Evolutionary conservation across 371 early-diverging fungal genomes (phyloP), one percentile per base, ranked within the genome.

Genomic region (Choanephora cucurbitarum): DNA sequence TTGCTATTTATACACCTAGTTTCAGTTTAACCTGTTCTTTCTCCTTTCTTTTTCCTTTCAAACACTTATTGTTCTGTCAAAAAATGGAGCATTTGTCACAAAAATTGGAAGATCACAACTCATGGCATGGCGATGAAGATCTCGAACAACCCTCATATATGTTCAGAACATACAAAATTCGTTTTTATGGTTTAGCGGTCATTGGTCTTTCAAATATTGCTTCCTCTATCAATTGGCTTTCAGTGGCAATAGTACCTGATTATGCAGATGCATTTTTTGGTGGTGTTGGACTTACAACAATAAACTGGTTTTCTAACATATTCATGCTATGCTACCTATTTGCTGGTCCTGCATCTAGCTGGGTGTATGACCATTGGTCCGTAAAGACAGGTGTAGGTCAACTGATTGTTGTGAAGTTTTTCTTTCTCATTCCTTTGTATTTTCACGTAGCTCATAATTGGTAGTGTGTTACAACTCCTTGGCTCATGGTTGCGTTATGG

Each of bases 291-390:
- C 48, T 76, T 11, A 57, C 70, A 13, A 51, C 55, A 15, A 63
- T 77, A 33, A 79, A 79, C 49, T 74, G 73, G 79, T 73, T 79
- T 48, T 69, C 74, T 24, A 81, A 78, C 51, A 57, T 75, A n/a
- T 82, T 80, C 21, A 68, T 81, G 60, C 58, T 84, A 32, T 58
- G 64, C 7, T 84, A 80, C 58, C 57, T 84, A n/a, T 40, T 84
- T 22, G 79, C 80, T 32, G 81, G 77, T 15, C 73, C 81, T 19
- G 9, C 76, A 39, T 78, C 82, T 0, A 78, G 81, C 34, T 74
- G 69, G 62, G 66, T 79, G 34, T 81, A 80, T 55, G 79, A 81
- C 33, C 75, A 67, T 44, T 68, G 69, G 44, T 75, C 73, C 41
- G 71, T 82, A 44, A 82, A 80, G 44, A 52, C 55, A n/a, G 75